Base-by-base conservation (phyloP, 2,329 filamentous ascomycete genomes). In the Metarhizium robertsii region DNA sequence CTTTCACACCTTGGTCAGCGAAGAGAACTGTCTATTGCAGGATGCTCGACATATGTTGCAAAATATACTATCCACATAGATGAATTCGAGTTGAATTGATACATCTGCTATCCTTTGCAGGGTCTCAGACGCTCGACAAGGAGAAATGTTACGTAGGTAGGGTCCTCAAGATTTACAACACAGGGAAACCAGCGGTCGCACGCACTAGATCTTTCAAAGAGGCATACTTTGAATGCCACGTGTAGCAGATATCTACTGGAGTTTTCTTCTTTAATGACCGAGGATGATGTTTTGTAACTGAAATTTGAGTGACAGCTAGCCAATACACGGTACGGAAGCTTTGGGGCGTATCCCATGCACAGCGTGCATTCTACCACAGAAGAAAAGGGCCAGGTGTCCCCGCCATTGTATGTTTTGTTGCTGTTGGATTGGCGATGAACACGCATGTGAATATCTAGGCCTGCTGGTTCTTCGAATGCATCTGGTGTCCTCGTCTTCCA, bases 1-100 rank as follows among this genome's bases (percentile, higher is more conserved):
- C 13, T 62, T 70, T 53, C 49, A 20, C 13, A 45, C 43, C 11
- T 7, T 11, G 18, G 16, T 14, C 14, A 43, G 30, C 13, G 3
- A n/a, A 16, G 3, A 32, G 7, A 34, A 34, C 8, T 34, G 25
- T 14, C 29, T 11, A n/a, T 18, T 30, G 20, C 38, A 53, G 10
- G 51, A 36, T 25, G 53, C 57, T 59, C 45, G 57, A 55, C 16
- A 30, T 58, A 40, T 50, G 54, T 29, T 54, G 18, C 20, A 38
- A 16, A 53, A 29, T 18, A 34, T 45, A 32, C 34, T 48, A 18
- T 25, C 45, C 20, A 11, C 20, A 13, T 48, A n/a, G n/a, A 20
- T 16, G n/a, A 8, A 20, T 14, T 6, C 11, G 42, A 20, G 42
- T 16, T 40, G 14, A 40, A 40, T 10, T 5, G 38, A 40, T 16